Base-by-base conservation (phyloP, 768 basidiomycete genomes). In the Suillus subaureus region DNA sequence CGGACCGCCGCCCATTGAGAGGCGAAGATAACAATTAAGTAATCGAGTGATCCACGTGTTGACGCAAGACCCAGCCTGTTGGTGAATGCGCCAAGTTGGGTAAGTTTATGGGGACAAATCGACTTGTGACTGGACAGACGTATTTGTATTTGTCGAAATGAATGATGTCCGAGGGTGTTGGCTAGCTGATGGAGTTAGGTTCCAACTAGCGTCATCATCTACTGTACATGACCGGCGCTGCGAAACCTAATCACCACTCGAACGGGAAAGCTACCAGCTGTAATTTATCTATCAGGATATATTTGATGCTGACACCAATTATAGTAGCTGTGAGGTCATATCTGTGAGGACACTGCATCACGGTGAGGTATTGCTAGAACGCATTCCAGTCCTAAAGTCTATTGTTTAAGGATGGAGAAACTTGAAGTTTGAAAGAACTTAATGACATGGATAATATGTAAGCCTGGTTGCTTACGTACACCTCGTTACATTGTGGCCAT, bases 21-120 rank as follows among this genome's bases (percentile, higher is more conserved):
- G 39, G 26, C 9, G 26, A 60, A 60, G 58, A 42, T 60, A 42
- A 60, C 39, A 60, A 28, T 60, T 18, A 28, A 52, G 51, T 52
- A 52, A 60, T 60, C 8, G 26, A 26, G 6, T 42, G 58, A 60
- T 60, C 26, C 26, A 60, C 39, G 58, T 60, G 58, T 60, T 60
- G 35, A 58, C 26, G 18, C 39, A 42, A 26, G 39, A n/a, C 33
- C 31, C 54, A n/a, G 11, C 51, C 16, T 52, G 21, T 39, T 18
- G 39, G 39, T 11, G 57, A 58, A 58, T 5, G 8, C 4, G 11
- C 39, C 23, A 58, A 40, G 39, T 58, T 26, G 39, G 13, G 39
- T 28, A 39, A 40, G 55, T 23, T 12, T 13, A 13, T 37, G n/a
- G 35, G n/a, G 55, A 37, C 13, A 8, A 35, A 37, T 7, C 33